These are phyloP conservation scores for Jacaranda copaia DNA, from an alignment of 257 asterid genomes.

Conservation along the genomic window DNA sequence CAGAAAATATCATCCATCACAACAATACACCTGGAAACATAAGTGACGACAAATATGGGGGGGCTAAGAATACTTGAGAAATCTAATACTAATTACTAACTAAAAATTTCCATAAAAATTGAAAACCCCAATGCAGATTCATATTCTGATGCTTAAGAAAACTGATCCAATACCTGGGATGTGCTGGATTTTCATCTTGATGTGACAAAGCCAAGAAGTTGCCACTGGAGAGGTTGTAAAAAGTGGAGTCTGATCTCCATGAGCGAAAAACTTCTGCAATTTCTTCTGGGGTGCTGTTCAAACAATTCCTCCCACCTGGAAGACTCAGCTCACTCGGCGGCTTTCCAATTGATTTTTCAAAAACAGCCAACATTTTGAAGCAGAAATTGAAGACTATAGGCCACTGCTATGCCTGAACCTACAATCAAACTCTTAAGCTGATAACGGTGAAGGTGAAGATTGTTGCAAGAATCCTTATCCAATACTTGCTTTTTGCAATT, in stretches of 20 bases:
- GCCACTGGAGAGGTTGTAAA: constrained; percentile 56
- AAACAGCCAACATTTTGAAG: constrained; percentile 61
- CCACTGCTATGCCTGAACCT: too few species aligned
- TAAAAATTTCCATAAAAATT: neutral
- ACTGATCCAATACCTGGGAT: constrained; percentile 51
- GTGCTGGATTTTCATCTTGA: constrained; percentile 53
- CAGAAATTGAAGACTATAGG: neutral
- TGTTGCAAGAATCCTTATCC: constrained; percentile 31
- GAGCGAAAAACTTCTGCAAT: constrained; percentile 54
- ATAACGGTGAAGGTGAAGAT: constrained; percentile 15
- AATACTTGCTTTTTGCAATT: neutral
- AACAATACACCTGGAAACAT: constrained; percentile 52
- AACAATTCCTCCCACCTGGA: constrained; percentile 40
- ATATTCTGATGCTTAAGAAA: neutral
- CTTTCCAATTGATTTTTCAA: constrained; percentile 51
- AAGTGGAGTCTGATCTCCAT: constrained; percentile 60
- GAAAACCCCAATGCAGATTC: too few species aligned
- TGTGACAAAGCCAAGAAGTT: constrained; percentile 72
- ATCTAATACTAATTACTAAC: neutral
- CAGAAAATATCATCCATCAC: constrained; percentile 79
- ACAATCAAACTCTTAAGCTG: constrained; percentile 3
- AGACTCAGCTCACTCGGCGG: constrained; percentile 58
- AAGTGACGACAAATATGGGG: neutral
- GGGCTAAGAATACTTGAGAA: too few species aligned
- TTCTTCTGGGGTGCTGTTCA: constrained; percentile 49